Conservation (phyloP, 805 yeast genomes). For the Yarrowia porcina region DNA sequence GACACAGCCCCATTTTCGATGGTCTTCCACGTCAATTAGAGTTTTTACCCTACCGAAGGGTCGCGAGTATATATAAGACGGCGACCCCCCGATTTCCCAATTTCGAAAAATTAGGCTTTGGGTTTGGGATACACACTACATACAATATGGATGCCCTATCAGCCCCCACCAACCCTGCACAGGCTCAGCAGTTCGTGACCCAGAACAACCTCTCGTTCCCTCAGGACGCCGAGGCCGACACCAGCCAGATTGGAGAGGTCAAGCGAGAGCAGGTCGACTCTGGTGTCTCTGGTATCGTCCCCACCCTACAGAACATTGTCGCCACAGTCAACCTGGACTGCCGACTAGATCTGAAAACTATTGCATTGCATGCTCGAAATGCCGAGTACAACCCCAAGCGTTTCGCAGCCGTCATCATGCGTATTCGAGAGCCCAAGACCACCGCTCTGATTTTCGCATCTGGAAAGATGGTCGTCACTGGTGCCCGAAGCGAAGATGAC, state of each 20-base stretch:
- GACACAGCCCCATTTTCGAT: not conserved
- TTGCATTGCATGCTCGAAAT: constrained; percentile 97
- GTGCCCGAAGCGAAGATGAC: constrained; percentile 98
- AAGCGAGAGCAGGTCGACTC: constrained; percentile 44
- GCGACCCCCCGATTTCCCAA: constrained; percentile 10
- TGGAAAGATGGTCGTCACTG: constrained; percentile 99
- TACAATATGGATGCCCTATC: constrained; percentile 64
- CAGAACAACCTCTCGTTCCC: constrained; percentile 18
- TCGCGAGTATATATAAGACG: constrained; percentile 17
- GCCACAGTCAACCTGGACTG: constrained; percentile 98
- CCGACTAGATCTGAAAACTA: constrained; percentile 91
- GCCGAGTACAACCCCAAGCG: constrained; percentile 98
- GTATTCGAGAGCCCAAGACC: constrained; percentile 97
- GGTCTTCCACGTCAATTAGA: not conserved
- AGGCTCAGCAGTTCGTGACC: constrained; percentile 69
- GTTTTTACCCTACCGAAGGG: constrained; percentile 24
- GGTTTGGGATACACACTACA: constrained; percentile 25
- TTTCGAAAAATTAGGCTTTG: constrained; percentile 22
- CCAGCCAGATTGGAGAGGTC: constrained; percentile 28
- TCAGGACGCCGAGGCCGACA: constrained; percentile 25
- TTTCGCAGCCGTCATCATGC: constrained; percentile 99
- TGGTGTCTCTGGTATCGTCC: constrained; percentile 90
- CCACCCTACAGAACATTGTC: constrained; percentile 86
- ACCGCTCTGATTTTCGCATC: constrained; percentile 97
- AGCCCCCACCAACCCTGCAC: constrained; percentile 73